phyloP scores from a whole-genome alignment of 805 yeast species.

The Torulaspora quercuum region DNA sequence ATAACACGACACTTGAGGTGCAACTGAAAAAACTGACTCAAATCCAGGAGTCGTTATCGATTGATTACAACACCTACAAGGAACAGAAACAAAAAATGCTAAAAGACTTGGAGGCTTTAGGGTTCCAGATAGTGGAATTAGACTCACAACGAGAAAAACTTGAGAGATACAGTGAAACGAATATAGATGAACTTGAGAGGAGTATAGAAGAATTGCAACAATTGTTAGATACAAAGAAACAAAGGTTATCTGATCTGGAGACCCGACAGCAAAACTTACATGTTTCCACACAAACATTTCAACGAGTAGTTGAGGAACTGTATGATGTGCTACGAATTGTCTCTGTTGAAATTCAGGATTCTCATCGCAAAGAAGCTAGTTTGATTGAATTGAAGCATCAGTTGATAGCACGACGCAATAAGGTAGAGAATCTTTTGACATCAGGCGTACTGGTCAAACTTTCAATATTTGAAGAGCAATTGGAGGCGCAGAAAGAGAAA shows the following conservation, averaged over 20 bases:
- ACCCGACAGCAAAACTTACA: constrained; percentile 48
- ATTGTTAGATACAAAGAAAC: constrained; percentile 43
- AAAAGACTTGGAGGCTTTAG: constrained; percentile 57
- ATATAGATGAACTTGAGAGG: constrained; percentile 52
- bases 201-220: constrained; percentile 51
- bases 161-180: constrained; percentile 55
- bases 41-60: constrained; percentile 57
- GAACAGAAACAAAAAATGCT: constrained; percentile 56
- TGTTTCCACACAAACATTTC: constrained; percentile 56
- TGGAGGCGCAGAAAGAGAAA: constrained; percentile 48
- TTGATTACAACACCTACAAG: constrained; percentile 63
- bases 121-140: constrained; percentile 53
- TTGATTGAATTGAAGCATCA: constrained; percentile 52
- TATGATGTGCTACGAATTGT: constrained; percentile 39
- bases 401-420: constrained; percentile 43
- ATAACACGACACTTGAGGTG: constrained; percentile 55
- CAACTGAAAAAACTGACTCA: constrained; percentile 59
- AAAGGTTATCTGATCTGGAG: constrained; percentile 43
- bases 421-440: constrained; percentile 37
- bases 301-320: constrained; percentile 33
- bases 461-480: constrained; percentile 41
- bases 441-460: constrained; percentile 43
- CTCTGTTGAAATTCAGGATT: constrained; percentile 44
- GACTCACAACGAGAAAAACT: constrained; percentile 58
- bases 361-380: constrained; percentile 38